Evolutionary conservation across 1,284 basidiomycete genomes (phyloP), one percentile per base, ranked within the genome.

Genomic region (Tausonia pullulans): DNA sequence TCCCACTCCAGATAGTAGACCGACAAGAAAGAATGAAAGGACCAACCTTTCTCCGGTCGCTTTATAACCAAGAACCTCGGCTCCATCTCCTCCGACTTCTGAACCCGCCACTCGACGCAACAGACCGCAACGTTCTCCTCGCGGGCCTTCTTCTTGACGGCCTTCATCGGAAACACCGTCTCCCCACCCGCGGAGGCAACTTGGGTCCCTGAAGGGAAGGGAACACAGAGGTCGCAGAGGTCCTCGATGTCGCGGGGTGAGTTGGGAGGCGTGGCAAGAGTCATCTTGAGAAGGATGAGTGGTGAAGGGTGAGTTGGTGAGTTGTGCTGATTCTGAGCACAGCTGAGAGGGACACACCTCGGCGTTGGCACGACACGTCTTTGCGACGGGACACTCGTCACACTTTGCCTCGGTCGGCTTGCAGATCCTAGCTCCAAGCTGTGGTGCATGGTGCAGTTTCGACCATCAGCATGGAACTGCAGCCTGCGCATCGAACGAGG

Each of bases 151-250:
- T 93, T 94, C 70, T 88, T 87, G 65, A 84, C 83, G 10, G 81
- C 83, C 71, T 87, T 89, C 88, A 96, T 90, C 0, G 95, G 95
- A 74, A 87, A 97, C 77, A 8, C 83, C 86, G 44, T 90, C 87
- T 16, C 73, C 70, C 63, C 63, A 11, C 66, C 48, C 48, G 41
- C 27, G 27, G 27, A 27, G 27, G 27, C 27, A 72, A 5, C 67
- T 57, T 41, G 62, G 5, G 4, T 70, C 70, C 52, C 74, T 71
- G 41, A 71, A 64, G 81, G 78, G n/a, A 89, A 73, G 0, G 86
- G 84, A 66, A 83, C 81, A 72, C 92, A 96, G 0, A 90, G 68
- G 1, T 75, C 75, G 74, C 92, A 96, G 4, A 81, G 69, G 63
- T 88, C 87, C 73, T 90, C 87, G 65, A 91, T 87, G 70, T 89